These are phyloP conservation scores for Leucaena leucocephala DNA, from an alignment of 306 rosid genomes.

Conservation along the genomic window DNA sequence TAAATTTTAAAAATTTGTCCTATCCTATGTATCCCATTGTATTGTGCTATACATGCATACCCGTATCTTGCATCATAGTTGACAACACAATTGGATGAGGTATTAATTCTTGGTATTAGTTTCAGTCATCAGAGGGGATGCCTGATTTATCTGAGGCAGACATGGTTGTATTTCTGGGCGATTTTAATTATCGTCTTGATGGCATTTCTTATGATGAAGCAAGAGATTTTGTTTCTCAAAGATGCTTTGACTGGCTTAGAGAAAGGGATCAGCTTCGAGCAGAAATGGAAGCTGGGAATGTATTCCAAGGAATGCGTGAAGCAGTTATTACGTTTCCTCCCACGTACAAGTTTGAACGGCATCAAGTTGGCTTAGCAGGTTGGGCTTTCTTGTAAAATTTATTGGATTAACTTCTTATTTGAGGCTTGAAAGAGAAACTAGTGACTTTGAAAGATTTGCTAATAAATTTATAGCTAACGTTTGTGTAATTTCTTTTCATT, in stretches of 20 bases:
- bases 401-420: slow-evolving; percentile 1
- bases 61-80: neutral
- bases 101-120: slow-evolving; percentile 50
- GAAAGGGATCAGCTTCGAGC: slow-evolving; percentile 95
- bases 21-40: neutral
- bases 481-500: neutral
- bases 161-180: slow-evolving; percentile 93
- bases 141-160: slow-evolving; percentile 94
- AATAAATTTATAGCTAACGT: neutral
- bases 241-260: slow-evolving; percentile 97
- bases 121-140: slow-evolving; percentile 64
- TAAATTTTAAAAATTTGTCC: neutral
- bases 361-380: slow-evolving; percentile 98
- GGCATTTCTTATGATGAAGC: slow-evolving; percentile 95
- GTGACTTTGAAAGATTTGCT: neutral
- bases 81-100: slow-evolving; percentile 36
- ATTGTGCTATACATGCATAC: neutral
- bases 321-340: slow-evolving; percentile 89
- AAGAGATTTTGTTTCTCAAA: slow-evolving; percentile 95
- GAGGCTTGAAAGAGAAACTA: neutral
- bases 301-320: slow-evolving; percentile 99
- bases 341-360: slow-evolving; percentile 93
- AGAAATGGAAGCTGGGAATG: slow-evolving; percentile 97
- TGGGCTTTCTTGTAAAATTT: slow-evolving; percentile 17
- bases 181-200: slow-evolving; percentile 91